Percentiles rank a stretch among this genome's conserved stretches.
Conservation (phyloP, 139 green algal genomes). For the Chlamydomonas incerta region DNA sequence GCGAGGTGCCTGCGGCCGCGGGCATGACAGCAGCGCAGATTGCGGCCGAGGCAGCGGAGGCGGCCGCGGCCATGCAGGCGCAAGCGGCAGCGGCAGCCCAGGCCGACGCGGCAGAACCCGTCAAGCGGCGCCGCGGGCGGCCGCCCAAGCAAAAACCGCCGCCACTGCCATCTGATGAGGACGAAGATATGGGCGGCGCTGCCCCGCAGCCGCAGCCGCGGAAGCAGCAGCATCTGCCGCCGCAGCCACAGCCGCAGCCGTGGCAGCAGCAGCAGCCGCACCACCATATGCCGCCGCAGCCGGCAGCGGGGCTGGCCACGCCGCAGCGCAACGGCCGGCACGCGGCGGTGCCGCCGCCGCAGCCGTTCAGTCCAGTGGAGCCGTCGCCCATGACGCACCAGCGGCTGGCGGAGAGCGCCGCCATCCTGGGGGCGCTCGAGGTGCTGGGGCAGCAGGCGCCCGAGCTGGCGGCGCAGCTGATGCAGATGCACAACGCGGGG, state of each 20-base stretch:
- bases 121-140: background rate
- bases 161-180: background rate
- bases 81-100: background rate
- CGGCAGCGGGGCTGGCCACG: no score
- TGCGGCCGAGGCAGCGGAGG: background rate
- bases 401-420: no score
- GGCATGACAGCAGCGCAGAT: no score
- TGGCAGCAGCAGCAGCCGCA: background rate
- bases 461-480: background rate
- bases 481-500: background rate
- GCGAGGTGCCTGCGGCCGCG: background rate
- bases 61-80: background rate
- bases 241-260: background rate
- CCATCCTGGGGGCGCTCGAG: no score
- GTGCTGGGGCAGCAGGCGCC: no score
- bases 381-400: no score
- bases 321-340: no score
- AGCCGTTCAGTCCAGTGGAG: no score
- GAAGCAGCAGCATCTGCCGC: background rate
- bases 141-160: background rate
- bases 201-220: background rate
- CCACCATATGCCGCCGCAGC: no score
- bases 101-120: background rate
- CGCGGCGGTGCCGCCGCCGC: no score
- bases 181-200: background rate